Percentiles rank a stretch among this genome's conserved stretches.
Evolutionary conservation across 2,329 filamentous ascomycete species (phyloP).

Genomic region (Magnaporthiopsis incrustans): DNA sequence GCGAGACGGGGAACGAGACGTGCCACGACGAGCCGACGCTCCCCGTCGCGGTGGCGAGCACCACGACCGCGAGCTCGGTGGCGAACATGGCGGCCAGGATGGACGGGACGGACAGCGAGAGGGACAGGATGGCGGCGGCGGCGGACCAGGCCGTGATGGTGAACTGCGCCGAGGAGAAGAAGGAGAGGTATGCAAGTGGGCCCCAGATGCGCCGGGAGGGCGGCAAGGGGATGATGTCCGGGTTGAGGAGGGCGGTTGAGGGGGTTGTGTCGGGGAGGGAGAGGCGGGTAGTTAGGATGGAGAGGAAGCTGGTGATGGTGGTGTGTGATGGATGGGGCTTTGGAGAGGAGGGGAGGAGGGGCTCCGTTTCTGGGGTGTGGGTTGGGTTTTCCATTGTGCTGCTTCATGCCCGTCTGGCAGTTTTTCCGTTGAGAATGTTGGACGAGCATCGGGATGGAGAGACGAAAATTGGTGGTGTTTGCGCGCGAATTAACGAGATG

Average conservation of each 20-base stretch:
- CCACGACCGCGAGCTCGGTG: conserved; percentile 28
- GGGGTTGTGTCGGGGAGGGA: conserved; percentile 2
- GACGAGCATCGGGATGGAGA: no score
- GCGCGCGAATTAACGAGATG: not conserved
- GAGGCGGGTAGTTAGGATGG: conserved; percentile 1
- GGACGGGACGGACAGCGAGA: conserved; percentile 12
- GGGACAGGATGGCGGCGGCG: conserved; percentile 10
- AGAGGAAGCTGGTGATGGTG: not conserved
- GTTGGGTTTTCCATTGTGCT: not conserved
- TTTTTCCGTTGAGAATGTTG: no score
- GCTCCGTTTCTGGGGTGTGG: not conserved
- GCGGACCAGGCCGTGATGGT: conserved; percentile 13
- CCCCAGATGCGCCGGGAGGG: conserved; percentile 13
- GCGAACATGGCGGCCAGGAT: conserved; percentile 19
- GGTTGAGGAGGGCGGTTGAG: conserved; percentile 12
- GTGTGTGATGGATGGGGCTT: not conserved
- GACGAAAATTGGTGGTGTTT: no score
- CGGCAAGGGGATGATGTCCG: conserved; percentile 14
- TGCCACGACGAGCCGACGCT: conserved; percentile 30
- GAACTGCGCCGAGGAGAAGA: conserved; percentile 6
- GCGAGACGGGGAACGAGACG: conserved; percentile 33
- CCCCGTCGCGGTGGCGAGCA: conserved; percentile 27
- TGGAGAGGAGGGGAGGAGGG: not conserved
- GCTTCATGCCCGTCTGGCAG: not conserved
- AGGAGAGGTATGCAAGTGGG: not conserved